phyloP scores from a whole-genome alignment of 1,284 basidiomycete genomes.

The Apiotrichum domesticum region DNA sequence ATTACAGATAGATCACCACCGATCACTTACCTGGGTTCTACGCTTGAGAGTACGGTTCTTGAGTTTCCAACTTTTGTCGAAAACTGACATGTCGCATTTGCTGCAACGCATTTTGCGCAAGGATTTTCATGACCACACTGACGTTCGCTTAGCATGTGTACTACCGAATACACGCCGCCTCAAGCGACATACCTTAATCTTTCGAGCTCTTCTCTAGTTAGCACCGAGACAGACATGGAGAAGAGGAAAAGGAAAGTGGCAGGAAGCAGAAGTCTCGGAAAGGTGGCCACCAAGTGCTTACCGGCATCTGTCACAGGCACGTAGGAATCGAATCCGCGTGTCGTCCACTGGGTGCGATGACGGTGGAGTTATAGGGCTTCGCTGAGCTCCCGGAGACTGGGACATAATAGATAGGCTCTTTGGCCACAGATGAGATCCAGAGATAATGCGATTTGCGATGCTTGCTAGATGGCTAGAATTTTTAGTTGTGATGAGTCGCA shows the following conservation, averaged over 20 bases:
- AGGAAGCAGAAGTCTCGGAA: too few species aligned
- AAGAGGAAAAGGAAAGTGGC: too few species aligned
- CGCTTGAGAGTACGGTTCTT: slow-evolving; percentile 4
- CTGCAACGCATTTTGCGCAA: slow-evolving; percentile 10
- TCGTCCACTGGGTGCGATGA: not conserved
- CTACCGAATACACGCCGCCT: too few species aligned
- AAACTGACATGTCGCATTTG: slow-evolving; percentile 9
- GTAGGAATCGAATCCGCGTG: slow-evolving; percentile 11
- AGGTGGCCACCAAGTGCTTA: not conserved
- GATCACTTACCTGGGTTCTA: slow-evolving; percentile 5
- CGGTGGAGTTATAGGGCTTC: too few species aligned
- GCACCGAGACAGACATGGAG: not conserved
- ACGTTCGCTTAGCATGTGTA: too few species aligned
- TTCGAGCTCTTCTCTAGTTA: not conserved
- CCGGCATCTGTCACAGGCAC: slow-evolving; percentile 15
- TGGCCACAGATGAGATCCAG: too few species aligned
- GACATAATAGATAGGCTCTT: not conserved
- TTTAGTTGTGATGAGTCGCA: too few species aligned
- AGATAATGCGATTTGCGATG: too few species aligned
- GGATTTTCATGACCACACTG: slow-evolving; percentile 15
- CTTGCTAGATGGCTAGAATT: too few species aligned
- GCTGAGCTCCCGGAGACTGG: too few species aligned
- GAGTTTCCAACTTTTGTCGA: slow-evolving; percentile 3
- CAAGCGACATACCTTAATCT: slow-evolving; percentile 9
- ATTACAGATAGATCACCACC: too few species aligned